Evolutionary conservation across 179 eudicot genomes (phyloP).

Genomic region (Spinacia oleracea): DNA sequence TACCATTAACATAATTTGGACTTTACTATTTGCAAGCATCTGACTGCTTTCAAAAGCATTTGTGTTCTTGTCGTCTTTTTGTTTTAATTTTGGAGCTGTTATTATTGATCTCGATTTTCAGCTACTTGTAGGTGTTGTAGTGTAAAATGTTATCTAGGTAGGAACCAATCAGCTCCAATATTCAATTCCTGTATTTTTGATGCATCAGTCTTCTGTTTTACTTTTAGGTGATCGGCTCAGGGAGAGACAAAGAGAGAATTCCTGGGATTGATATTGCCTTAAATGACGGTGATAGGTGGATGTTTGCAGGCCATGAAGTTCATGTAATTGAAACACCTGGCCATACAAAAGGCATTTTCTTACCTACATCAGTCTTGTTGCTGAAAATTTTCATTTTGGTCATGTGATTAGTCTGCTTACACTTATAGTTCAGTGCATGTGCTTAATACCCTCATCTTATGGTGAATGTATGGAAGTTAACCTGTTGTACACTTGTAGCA

Average conservation of each 20-base stretch:
- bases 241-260: slow-evolving; percentile 67
- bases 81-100: background rate
- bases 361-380: background rate
- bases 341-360: slow-evolving; percentile 65
- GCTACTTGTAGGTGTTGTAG: background rate
- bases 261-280: slow-evolving; percentile 86
- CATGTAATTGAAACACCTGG: slow-evolving; percentile 83
- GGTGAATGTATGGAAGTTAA: slow-evolving; percentile 1
- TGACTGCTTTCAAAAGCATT: background rate
- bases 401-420: slow-evolving; percentile 2
- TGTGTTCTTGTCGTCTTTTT: background rate
- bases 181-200: slow-evolving; percentile 10
- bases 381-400: slow-evolving; percentile 1
- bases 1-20: background rate
- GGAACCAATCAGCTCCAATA: background rate
- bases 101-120: slow-evolving; percentile 1
- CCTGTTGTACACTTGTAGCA: background rate
- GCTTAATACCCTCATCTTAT: background rate
- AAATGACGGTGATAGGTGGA: slow-evolving; percentile 90
- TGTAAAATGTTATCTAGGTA: background rate
- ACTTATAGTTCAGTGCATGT: background rate
- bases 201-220: slow-evolving; percentile 16
- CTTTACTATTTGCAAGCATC: background rate
- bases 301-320: slow-evolving; percentile 95
- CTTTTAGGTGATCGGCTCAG: slow-evolving; percentile 79